Base-by-base conservation (phyloP, 352 stramenopile genomes). In the Phytophthora hybrid region DNA sequence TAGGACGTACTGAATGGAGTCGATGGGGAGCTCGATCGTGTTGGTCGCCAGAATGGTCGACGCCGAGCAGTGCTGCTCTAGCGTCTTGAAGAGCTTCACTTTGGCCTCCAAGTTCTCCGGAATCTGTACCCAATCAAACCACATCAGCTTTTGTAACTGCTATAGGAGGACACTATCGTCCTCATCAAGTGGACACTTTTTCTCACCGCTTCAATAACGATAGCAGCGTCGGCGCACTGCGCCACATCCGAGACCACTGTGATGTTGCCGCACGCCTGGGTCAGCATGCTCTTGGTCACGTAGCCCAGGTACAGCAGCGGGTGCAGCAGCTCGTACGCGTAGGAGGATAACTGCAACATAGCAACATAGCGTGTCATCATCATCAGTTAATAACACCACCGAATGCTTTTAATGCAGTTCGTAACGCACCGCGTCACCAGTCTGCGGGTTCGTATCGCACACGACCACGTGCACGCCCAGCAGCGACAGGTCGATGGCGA, bases 211-310 rank as follows among this genome's bases (percentile, higher is more conserved):
- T 94, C 87, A 23, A 92, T 88, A 23, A 94, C 75, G n/a, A 92
- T 53, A 6, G 59, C 63, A 46, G 77, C 83, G 53, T 81, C 69
- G 10, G 80, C 78, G 49, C 85, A 89, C n/a, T 89, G 66, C 11
- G 74, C 59, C 11, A 94, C 49, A n/a, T 87, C 76, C 16, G 47
- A 60, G 32, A 87, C 85, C 10, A 88, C 61, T 21, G 71, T 76
- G 62, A 92, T 78, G 73, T 86, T 83, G 21, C 69, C 56, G 66
- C 83, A 90, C 0, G 83, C 85, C 26, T 84, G 77, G 11, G 82
- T 91, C 57, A 92, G 67, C 83, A 94, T 91, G 66, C 78, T 85
- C 77, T 92, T 90, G 71, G 85, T 91, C 29, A 92, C 85, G 79
- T 92, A 94, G 29, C 87, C 87, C 19, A 94, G 77, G 61, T 91